phyloP scores from a whole-genome alignment of 2,329 filamentous ascomycete species.

The Ambrosiella beaveri region DNA sequence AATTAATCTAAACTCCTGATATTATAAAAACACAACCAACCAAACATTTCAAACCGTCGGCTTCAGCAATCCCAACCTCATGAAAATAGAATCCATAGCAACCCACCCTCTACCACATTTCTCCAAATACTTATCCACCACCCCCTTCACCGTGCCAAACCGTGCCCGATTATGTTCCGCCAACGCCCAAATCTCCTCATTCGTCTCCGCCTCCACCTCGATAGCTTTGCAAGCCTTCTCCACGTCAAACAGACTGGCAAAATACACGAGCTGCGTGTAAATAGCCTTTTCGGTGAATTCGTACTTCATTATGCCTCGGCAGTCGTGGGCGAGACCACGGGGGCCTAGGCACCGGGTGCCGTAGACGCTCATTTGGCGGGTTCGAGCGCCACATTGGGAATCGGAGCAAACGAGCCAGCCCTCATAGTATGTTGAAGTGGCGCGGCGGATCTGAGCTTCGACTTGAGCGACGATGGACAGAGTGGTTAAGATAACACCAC shows the following conservation, averaged over 20 bases:
- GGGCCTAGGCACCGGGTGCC: slow-evolving; percentile 80
- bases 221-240: slow-evolving; percentile 52
- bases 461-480: slow-evolving; percentile 72
- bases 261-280: slow-evolving; percentile 90
- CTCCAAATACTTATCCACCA: slow-evolving; percentile 70
- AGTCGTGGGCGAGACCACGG: slow-evolving; percentile 67
- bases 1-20: not conserved
- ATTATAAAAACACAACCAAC: not conserved
- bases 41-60: not conserved
- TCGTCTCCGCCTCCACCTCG: slow-evolving; percentile 18
- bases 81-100: slow-evolving; percentile 78
- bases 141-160: slow-evolving; percentile 58
- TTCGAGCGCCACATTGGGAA: slow-evolving; percentile 66
- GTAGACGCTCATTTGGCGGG: slow-evolving; percentile 84
- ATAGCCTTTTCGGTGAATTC: slow-evolving; percentile 77
- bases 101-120: slow-evolving; percentile 89
- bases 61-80: slow-evolving; percentile 37
- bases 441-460: slow-evolving; percentile 62
- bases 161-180: slow-evolving; percentile 67
- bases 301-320: slow-evolving; percentile 73
- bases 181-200: slow-evolving; percentile 37
- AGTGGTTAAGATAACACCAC: slow-evolving; percentile 46
- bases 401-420: slow-evolving; percentile 87
- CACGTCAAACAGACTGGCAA: slow-evolving; percentile 70
- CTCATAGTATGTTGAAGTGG: slow-evolving; percentile 77